phyloP scores from a whole-genome alignment of 1,139 yeast genomes.

The Candida smagusa region DNA sequence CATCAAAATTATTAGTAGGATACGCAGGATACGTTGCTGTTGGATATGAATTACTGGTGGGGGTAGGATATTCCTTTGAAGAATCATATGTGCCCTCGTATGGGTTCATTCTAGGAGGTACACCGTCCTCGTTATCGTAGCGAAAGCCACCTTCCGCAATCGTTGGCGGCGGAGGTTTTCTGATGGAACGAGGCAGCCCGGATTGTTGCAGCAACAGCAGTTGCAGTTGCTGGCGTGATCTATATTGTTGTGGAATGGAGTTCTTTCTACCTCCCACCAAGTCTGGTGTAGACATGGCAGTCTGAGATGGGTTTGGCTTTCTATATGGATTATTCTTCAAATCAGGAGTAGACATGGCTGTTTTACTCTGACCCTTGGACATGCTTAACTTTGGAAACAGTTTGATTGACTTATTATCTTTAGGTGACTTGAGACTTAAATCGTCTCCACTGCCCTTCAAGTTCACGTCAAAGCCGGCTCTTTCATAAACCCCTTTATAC shows the following conservation, averaged over 20 bases:
- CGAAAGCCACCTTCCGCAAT: neutral
- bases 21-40: neutral
- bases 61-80: neutral
- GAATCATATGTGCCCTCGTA: constrained; percentile 2
- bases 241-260: neutral
- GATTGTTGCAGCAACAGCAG: neutral
- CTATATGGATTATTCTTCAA: neutral
- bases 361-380: constrained; percentile 5
- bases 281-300: constrained; percentile 4
- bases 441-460: constrained; percentile 6
- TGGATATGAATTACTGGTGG: neutral
- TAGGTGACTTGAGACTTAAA: constrained; percentile 5
- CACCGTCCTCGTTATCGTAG: neutral
- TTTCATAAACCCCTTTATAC: constrained; percentile 59
- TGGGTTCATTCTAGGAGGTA: constrained; percentile 6
- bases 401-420: constrained; percentile 11
- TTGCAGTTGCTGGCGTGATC: neutral
- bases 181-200: neutral
- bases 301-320: neutral
- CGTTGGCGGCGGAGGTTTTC: neutral
- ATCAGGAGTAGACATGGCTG: constrained; percentile 7
- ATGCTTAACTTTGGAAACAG: constrained; percentile 5
- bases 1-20: neutral
- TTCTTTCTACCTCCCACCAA: constrained; percentile 1
- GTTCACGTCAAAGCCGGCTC: constrained; percentile 64